A percentile compares a stretch with the other conserved stretches of the same genome.
phyloP scores from a whole-genome alignment of 2,329 filamentous ascomycete genomes.

The Xylaria sp. region DNA sequence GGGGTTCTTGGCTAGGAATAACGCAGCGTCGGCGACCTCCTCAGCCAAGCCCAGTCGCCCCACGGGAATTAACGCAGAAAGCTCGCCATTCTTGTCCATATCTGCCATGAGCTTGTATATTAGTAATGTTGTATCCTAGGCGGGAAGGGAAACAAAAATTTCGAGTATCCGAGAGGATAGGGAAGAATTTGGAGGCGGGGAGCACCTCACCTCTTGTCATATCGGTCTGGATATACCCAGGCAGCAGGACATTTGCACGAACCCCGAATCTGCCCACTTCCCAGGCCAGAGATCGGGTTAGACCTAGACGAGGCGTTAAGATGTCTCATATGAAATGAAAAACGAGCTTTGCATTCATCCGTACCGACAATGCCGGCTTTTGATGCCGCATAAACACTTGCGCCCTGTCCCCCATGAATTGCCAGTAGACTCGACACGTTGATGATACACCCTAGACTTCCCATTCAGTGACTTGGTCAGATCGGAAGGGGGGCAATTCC shows the following conservation, averaged over 20 bases:
- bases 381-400: slow-evolving; percentile 74
- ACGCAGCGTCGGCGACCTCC: slow-evolving; percentile 80
- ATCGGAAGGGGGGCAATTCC: background rate
- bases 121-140: slow-evolving; percentile 32
- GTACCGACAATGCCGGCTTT: slow-evolving; percentile 78
- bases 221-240: slow-evolving; percentile 79
- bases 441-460: slow-evolving; percentile 66
- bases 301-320: slow-evolving; percentile 48
- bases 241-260: slow-evolving; percentile 78
- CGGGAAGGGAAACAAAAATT: slow-evolving; percentile 4
- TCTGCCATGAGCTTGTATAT: slow-evolving; percentile 43
- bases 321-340: slow-evolving; percentile 10
- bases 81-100: slow-evolving; percentile 33
- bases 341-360: slow-evolving; percentile 26
- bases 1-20: slow-evolving; percentile 75
- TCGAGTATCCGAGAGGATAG: slow-evolving; percentile 11
- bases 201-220: slow-evolving; percentile 70
- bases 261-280: slow-evolving; percentile 65
- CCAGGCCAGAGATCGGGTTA: slow-evolving; percentile 67
- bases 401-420: slow-evolving; percentile 67
- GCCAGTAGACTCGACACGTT: slow-evolving; percentile 81
- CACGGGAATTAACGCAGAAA: slow-evolving; percentile 60
- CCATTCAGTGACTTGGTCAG: background rate
- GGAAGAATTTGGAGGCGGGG: slow-evolving; percentile 23
- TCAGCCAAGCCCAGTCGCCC: slow-evolving; percentile 66